A percentile compares a stretch with the other conserved stretches of the same genome.
Evolutionary conservation across 371 early-diverging fungal species (phyloP).

Genomic region (Mucor piriformis): DNA sequence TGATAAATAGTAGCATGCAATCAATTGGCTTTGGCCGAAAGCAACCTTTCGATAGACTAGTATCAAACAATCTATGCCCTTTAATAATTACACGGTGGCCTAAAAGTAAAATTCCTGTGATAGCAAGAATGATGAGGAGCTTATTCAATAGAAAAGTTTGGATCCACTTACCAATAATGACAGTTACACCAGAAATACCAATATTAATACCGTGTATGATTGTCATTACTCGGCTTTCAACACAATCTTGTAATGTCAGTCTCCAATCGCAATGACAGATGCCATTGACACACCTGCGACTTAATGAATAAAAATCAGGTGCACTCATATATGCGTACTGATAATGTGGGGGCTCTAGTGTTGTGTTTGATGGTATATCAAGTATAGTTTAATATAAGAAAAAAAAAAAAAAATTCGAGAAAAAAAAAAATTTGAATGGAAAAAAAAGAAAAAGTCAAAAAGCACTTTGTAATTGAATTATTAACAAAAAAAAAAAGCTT

Average conservation of each 20-base stretch:
- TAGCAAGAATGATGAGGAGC: background rate
- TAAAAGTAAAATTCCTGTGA: conserved; percentile 19
- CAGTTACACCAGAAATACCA: conserved; percentile 21
- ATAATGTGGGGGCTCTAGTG: background rate
- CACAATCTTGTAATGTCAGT: conserved; percentile 24
- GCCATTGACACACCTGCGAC: conserved; percentile 19
- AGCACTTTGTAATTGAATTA: background rate
- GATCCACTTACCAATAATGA: conserved; percentile 12
- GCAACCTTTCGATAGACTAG: conserved; percentile 18
- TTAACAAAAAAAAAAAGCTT: conserved; percentile 1
- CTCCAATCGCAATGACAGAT: conserved; percentile 36
- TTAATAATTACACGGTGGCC: conserved; percentile 21
- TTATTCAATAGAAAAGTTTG: background rate
- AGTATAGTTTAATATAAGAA: too few species aligned
- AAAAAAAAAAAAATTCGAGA: too few species aligned
- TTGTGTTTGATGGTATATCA: background rate
- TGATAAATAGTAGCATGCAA: conserved; percentile 30
- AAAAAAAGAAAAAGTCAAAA: too few species aligned
- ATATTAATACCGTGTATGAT: conserved; percentile 31
- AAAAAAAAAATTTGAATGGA: too few species aligned
- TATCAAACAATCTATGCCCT: conserved; percentile 27
- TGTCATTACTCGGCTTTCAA: conserved; percentile 22
- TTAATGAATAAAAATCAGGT: conserved; percentile 5
- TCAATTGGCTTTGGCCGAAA: conserved; percentile 36
- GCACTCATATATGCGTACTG: background rate